These are phyloP conservation scores for Anthracocystis setariae DNA, from an alignment of 1,284 basidiomycete species.

Conservation along the genomic window DNA sequence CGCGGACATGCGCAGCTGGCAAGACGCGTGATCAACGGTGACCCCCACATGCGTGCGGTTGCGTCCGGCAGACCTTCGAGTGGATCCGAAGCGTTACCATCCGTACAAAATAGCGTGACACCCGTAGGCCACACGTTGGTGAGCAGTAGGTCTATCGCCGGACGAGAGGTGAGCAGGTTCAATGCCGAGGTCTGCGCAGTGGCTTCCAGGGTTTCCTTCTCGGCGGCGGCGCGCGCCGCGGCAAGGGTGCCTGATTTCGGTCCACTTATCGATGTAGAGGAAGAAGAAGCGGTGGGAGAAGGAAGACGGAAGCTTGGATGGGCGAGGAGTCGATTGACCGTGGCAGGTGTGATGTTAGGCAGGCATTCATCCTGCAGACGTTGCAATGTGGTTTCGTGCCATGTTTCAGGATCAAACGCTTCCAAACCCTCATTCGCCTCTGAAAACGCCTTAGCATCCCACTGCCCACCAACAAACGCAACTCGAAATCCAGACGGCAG, in stretches of 20 bases:
- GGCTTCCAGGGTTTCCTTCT: constrained; percentile 9
- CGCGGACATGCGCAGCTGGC: constrained; percentile 46
- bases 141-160: constrained; percentile 60
- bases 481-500: constrained; percentile 34
- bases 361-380: constrained; percentile 9
- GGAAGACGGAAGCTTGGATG: constrained; percentile 41
- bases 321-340: constrained; percentile 34
- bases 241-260: constrained; percentile 52
- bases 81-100: constrained; percentile 11
- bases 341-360: constrained; percentile 30
- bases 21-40: constrained; percentile 47
- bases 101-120: constrained; percentile 47
- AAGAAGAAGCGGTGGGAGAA: not conserved
- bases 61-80: constrained; percentile 37
- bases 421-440: constrained; percentile 5
- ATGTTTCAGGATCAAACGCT: constrained; percentile 13
- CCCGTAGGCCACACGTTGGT: constrained; percentile 59
- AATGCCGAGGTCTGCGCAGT: constrained; percentile 29
- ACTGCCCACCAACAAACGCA: constrained; percentile 50
- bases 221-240: constrained; percentile 37
- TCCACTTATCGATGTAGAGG: not conserved
- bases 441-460: constrained; percentile 27
- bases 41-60: constrained; percentile 56
- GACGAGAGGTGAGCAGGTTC: constrained; percentile 11
- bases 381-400: constrained; percentile 15